Evolutionary conservation across 1,139 yeast genomes (phyloP), one percentile per base, ranked within the genome.

Genomic region (Martiniozyma asiatica): DNA sequence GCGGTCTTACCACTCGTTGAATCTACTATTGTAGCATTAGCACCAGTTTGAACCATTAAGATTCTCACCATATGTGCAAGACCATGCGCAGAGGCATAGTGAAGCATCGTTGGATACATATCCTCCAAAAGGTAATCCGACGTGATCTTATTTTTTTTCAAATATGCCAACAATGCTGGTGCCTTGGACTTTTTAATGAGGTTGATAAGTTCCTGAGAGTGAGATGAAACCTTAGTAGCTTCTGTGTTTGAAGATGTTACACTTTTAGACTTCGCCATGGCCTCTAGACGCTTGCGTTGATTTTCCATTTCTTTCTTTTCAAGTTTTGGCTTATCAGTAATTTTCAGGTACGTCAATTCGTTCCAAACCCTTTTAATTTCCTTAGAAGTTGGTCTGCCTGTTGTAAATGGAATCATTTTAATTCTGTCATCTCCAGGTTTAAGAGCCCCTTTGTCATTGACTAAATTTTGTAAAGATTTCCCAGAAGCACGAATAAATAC

Each of bases 401-500:
- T 89, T 0, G 95, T 77, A 54, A 89, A 84, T 1, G 98, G 98
- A 49, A 89, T 72, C 6, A 63, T 57, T 38, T 68, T 68, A 4
- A 85, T 54, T 39, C 94, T 63, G 2, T 56, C 42, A 48, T 81
- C 93, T 27, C 59, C 59, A 0, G 76, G 64, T 22, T 68, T 73
- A 21, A 70, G 74, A 45, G 75, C 79, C 2, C 45, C 35, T 2
- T 29, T 18, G 19, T 39, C 39, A 16, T 37, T 43, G 30, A 80
- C 63, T 25, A 89, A 53, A 30, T 36, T 34, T 11, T 35, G 35
- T 24, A 36, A 36, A 17, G 38, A 39, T 27, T 39, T 39, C 15
- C 94, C 95, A 42, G 74, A 76, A 1, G 97, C 96, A 36, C 94
- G 68, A 17, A 87, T 65, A 45, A 71, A 89, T n/a, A 92, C 76